Evolutionary conservation across 2,329 filamentous ascomycete species (phyloP).

Genomic region (Xylaria sp.): DNA sequence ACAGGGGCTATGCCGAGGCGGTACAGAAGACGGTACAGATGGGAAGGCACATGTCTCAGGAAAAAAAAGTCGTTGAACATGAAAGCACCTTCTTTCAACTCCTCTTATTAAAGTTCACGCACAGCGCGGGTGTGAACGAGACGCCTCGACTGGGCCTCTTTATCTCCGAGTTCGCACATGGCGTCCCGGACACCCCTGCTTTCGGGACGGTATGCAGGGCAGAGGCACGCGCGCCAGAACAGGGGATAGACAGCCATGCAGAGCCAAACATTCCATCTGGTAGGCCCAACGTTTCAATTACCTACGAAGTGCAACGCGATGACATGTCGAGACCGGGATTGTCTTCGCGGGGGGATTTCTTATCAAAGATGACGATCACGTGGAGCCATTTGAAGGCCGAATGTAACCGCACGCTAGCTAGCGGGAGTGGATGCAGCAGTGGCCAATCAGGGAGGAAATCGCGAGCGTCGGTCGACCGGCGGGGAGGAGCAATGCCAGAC

Average conservation of each 20-base stretch:
- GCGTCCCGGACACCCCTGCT: slow-evolving; percentile 1
- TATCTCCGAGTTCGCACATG: slow-evolving; percentile 24
- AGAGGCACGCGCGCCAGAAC: slow-evolving; percentile 21
- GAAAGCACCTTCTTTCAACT: neutral
- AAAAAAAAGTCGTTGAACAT: too few relatives aligned
- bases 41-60: too few relatives aligned
- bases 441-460: slow-evolving; percentile 27
- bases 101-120: slow-evolving; percentile 7
- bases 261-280: slow-evolving; percentile 20
- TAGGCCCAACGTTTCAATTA: slow-evolving; percentile 25
- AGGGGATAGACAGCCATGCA: slow-evolving; percentile 16
- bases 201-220: slow-evolving; percentile 1
- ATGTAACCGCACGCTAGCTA: slow-evolving; percentile 27
- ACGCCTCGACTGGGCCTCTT: slow-evolving; percentile 4
- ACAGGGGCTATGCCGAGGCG: neutral
- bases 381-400: slow-evolving; percentile 29
- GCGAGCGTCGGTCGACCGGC: slow-evolving; percentile 14
- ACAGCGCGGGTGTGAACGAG: slow-evolving; percentile 1
- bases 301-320: slow-evolving; percentile 18
- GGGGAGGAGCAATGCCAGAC: slow-evolving; percentile 1
- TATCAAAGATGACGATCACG: slow-evolving; percentile 29
- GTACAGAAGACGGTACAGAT: neutral
- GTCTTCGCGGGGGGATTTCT: slow-evolving; percentile 22
- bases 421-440: slow-evolving; percentile 20
- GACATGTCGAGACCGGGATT: slow-evolving; percentile 22